phyloP scores from a whole-genome alignment of 495 filamentous ascomycete species.

The Penicillium maclennaniae region DNA sequence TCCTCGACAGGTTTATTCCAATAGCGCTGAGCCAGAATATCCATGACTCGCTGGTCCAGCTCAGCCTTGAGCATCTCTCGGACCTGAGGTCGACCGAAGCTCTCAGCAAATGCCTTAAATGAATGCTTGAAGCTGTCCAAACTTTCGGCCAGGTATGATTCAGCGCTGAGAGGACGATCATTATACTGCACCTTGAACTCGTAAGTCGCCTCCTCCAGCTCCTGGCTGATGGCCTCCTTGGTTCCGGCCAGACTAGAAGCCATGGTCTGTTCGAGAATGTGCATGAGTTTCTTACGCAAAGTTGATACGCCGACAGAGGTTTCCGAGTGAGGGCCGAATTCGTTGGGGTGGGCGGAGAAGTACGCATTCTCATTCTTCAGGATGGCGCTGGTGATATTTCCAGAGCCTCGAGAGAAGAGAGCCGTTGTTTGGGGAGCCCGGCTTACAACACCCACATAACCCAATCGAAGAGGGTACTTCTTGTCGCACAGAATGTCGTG shows the following conservation, averaged over 20 bases:
- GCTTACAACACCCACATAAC: constrained; percentile 96
- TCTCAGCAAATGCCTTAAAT: constrained; percentile 86
- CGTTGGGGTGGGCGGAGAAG: constrained; percentile 77
- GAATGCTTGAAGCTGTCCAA: constrained; percentile 97
- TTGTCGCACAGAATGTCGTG: constrained; percentile 73
- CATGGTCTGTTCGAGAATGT: constrained; percentile 96
- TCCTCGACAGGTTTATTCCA: constrained; percentile 96
- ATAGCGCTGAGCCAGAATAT: constrained; percentile 90
- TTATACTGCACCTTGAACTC: constrained; percentile 99
- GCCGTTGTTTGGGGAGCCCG: constrained; percentile 69
- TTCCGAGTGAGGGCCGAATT: constrained; percentile 70
- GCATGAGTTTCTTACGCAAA: constrained; percentile 91
- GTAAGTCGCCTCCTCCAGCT: constrained; percentile 95
- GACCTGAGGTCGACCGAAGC: constrained; percentile 86
- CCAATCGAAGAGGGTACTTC: constrained; percentile 90
- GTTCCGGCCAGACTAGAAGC: constrained; percentile 82
- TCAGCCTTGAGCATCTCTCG: constrained; percentile 85
- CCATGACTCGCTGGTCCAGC: constrained; percentile 90
- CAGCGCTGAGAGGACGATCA: constrained; percentile 87
- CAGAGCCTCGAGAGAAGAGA: constrained; percentile 79
- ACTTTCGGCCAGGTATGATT: constrained; percentile 92
- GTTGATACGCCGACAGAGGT: constrained; percentile 78
- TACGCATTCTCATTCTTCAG: constrained; percentile 82
- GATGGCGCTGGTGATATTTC: constrained; percentile 77
- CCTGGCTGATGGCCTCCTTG: constrained; percentile 85